phyloP scores from a whole-genome alignment of 1,139 yeast species.

The Suhomyces bolitotheri region DNA sequence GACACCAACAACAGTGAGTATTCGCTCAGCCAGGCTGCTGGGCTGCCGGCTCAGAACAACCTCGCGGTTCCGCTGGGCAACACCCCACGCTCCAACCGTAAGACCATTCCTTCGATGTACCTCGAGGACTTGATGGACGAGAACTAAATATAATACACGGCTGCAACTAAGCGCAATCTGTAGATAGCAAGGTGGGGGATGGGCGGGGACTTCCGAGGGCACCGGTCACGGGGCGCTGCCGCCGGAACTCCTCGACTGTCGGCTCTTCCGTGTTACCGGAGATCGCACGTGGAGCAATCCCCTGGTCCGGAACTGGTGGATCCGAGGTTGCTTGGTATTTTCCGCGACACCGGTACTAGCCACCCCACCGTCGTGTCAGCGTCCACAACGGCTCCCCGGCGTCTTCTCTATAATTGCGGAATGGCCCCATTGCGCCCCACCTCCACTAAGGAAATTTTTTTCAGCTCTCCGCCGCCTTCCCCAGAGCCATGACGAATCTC shows the following conservation, averaged over 20 bases:
- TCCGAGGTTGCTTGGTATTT: not conserved
- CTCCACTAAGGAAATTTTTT: not conserved
- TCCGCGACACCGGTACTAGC: not conserved
- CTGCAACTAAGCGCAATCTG: not conserved
- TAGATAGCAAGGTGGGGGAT: too few species aligned
- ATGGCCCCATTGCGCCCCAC: not conserved
- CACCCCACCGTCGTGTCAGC: not conserved
- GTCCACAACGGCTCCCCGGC: not conserved
- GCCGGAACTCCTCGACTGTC: too few species aligned
- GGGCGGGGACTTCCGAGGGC: too few species aligned
- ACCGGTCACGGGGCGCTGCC: too few species aligned
- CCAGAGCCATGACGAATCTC: too few species aligned
- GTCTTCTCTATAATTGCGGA: not conserved
- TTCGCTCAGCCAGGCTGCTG: constrained; percentile 19
- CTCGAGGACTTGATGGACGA: constrained; percentile 56
- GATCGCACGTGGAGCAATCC: not conserved
- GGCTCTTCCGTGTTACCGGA: too few species aligned
- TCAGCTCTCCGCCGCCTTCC: not conserved
- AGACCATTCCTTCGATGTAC: constrained; percentile 55
- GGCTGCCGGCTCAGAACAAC: constrained; percentile 2
- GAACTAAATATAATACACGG: constrained; percentile 1
- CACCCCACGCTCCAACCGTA: constrained; percentile 22
- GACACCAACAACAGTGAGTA: constrained; percentile 39
- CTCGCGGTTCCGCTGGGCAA: not conserved
- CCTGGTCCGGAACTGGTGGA: not conserved